Evolutionary conservation across 2,329 filamentous ascomycete species (phyloP), one percentile per base, ranked within the genome.

Genomic region (Fusarium buxicola): DNA sequence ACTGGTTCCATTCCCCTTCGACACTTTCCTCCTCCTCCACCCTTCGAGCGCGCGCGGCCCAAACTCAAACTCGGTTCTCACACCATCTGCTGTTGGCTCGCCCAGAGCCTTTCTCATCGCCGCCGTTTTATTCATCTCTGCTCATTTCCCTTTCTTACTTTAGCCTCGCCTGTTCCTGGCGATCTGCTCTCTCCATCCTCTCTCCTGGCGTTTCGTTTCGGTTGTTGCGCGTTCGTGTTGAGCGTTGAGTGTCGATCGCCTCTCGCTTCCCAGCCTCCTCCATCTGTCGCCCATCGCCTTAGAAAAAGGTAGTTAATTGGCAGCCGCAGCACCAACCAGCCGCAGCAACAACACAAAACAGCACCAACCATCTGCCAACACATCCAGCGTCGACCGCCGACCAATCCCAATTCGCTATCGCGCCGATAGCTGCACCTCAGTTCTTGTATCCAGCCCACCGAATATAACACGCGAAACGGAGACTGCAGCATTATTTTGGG

Each of bases 31-130:
- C 40, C 43, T 51, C 58, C 56, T 61, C 51, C 55, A 51, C 46
- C 53, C 56, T 61, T 51, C 34, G 45, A 65, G 61, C 61, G 62
- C 65, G 50, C 48, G 50, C 65, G 65, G 62, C 62, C 60, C 67
- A 67, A 65, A 70, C 65, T 69, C 65, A 66, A 62, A 69, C 52
- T 60, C 65, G 62, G 58, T 61, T 55, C 63, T 65, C 64, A 63
- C 59, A 54, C 66, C 67, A 68, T 68, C 64, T 49, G 61, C 43
- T 44, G 34, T 49, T 56, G 32, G 60, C 68, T 58, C 47, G 63
- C 39, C 55, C 63, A 60, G 52, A 50, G 51, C 63, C 58, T 62
- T 57, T 59, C 46, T 62, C 36, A 30, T 40, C 27, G 51, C 58
- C 38, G 39, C 52, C 41, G 55, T 63, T 66, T 66, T 59, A 65